Conservation (phyloP, 176 grass and related monocot genomes). For the Eleusine coracana region DNA sequence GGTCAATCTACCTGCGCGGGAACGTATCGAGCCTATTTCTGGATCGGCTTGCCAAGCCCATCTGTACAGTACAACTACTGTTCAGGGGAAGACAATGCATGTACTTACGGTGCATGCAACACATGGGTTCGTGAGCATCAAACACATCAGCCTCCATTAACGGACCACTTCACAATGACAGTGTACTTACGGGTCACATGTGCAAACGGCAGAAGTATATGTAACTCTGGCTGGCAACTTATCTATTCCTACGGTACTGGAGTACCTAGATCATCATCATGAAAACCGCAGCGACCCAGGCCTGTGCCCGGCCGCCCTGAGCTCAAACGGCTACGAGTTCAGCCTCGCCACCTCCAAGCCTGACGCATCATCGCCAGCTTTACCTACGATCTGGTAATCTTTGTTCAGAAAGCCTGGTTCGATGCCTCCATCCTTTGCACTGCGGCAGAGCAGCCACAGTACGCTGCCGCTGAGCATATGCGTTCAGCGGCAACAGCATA, state of each 20-base stretch:
- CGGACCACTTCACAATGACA: background rate
- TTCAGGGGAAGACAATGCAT: background rate
- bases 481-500: background rate
- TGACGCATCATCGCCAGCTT: constrained; percentile 29
- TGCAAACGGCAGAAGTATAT: background rate
- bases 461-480: constrained; percentile 6
- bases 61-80: no score
- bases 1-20: background rate
- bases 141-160: background rate
- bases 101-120: background rate
- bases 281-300: background rate
- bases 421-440: constrained; percentile 35
- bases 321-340: background rate
- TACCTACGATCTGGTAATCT: background rate
- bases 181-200: no score
- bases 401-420: constrained; percentile 37
- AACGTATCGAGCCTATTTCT: background rate
- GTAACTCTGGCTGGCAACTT: background rate
- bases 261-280: background rate
- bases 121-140: background rate
- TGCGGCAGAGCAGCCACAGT: constrained; percentile 23
- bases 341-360: background rate
- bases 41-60: background rate
- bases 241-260: background rate
- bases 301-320: background rate